phyloP scores from a whole-genome alignment of 2,329 filamentous ascomycete species.

The Aspergillus oerlinghausenensis region DNA sequence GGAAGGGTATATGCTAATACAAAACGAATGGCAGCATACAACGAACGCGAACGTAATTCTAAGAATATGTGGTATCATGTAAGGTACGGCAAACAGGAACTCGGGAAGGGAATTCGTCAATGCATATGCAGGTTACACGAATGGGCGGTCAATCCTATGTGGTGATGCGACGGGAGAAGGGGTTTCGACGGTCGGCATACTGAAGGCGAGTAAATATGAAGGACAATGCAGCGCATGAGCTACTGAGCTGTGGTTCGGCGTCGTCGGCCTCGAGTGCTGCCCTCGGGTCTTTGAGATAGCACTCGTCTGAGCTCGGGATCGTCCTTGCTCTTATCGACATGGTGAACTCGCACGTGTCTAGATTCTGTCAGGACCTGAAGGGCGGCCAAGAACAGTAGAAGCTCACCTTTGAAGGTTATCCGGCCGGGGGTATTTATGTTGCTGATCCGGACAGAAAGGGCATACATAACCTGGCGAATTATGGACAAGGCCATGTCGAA shows the following conservation, averaged over 20 bases:
- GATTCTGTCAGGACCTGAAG: not conserved
- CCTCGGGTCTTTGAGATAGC: slow-evolving; percentile 78
- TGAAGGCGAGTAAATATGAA: not conserved
- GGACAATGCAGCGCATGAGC: not conserved
- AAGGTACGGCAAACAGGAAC: not conserved
- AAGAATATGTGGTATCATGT: slow-evolving; percentile 11
- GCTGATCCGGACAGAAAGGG: slow-evolving; percentile 88
- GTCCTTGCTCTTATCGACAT: slow-evolving; percentile 83
- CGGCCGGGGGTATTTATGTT: slow-evolving; percentile 90
- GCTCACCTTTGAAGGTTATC: slow-evolving; percentile 89
- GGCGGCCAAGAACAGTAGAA: not conserved
- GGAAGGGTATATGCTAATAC: slow-evolving; percentile 6
- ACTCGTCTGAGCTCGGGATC: slow-evolving; percentile 78
- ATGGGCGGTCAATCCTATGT: not conserved
- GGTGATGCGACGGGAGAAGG: not conserved
- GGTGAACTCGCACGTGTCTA: slow-evolving; percentile 90
- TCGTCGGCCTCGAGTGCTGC: slow-evolving; percentile 73
- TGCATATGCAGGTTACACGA: not conserved
- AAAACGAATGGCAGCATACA: slow-evolving; percentile 5
- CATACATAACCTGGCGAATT: slow-evolving; percentile 93
- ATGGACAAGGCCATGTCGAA: slow-evolving; percentile 80
- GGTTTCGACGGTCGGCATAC: not conserved
- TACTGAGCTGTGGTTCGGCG: slow-evolving; percentile 48
- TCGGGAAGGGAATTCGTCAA: not conserved
- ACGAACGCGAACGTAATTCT: slow-evolving; percentile 3